phyloP scores from a whole-genome alignment of 345 rosid genomes.

The Populus nigra region DNA sequence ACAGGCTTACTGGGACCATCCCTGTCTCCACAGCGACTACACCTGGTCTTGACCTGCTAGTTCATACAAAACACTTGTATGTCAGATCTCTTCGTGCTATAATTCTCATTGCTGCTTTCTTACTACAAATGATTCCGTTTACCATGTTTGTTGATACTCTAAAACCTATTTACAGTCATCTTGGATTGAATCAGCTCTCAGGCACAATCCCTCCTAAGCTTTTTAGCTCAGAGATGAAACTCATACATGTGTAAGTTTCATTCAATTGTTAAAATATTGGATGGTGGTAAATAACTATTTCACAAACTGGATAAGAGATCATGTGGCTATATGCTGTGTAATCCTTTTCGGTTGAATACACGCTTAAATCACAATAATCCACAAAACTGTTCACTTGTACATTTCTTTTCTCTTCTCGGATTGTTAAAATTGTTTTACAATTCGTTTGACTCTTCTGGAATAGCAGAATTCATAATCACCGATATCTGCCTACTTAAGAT shows the following conservation, averaged over 20 bases:
- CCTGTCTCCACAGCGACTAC: slow-evolving; percentile 69
- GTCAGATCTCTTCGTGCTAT: slow-evolving; percentile 16
- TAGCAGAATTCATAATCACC: not conserved
- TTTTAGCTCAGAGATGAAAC: slow-evolving; percentile 60
- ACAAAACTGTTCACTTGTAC: too few relatives aligned
- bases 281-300: not conserved
- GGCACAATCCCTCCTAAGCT: slow-evolving; percentile 61
- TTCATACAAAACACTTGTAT: slow-evolving; percentile 75
- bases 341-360: too few relatives aligned
- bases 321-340: too few relatives aligned
- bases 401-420: not conserved
- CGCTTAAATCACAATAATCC: too few relatives aligned
- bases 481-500: not conserved
- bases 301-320: not conserved
- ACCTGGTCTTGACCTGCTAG: slow-evolving; percentile 80
- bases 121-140: not conserved
- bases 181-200: slow-evolving; percentile 65
- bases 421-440: not conserved
- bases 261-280: not conserved
- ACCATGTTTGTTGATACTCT: not conserved
- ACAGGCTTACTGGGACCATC: slow-evolving; percentile 59
- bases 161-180: slow-evolving; percentile 49
- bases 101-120: not conserved
- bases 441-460: not conserved
- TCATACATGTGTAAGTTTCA: slow-evolving; percentile 72